These are phyloP conservation scores for Plectosphaerella sp. DNA, from an alignment of 2,329 filamentous ascomycete genomes.

Conservation along the genomic window DNA sequence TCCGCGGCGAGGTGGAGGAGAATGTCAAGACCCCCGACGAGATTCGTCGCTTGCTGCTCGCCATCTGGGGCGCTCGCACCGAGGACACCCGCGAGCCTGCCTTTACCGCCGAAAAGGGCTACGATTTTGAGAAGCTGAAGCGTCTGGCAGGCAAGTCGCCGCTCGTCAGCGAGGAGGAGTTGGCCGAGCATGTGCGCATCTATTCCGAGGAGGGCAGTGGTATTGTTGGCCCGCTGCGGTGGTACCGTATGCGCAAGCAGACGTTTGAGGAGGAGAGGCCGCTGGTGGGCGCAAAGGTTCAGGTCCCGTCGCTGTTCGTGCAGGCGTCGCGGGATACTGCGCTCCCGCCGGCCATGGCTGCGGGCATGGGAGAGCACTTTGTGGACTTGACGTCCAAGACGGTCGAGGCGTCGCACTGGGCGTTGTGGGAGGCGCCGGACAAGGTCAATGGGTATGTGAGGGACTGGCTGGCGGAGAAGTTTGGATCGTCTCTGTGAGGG, in stretches of 20 bases:
- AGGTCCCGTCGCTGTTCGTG: slow-evolving; percentile 69
- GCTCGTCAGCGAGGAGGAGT: slow-evolving; percentile 62
- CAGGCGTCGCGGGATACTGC: slow-evolving; percentile 67
- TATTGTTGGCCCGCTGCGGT: slow-evolving; percentile 76
- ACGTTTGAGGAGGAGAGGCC: slow-evolving; percentile 73
- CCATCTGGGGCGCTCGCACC: slow-evolving; percentile 40
- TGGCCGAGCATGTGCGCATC: slow-evolving; percentile 72
- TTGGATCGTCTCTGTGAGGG: neutral
- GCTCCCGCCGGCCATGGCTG: slow-evolving; percentile 66
- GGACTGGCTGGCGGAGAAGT: slow-evolving; percentile 52
- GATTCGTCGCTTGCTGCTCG: slow-evolving; percentile 66
- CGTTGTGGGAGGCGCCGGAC: slow-evolving; percentile 66
- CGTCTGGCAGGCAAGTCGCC: slow-evolving; percentile 44
- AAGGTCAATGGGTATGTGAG: slow-evolving; percentile 66
- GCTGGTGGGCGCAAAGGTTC: slow-evolving; percentile 54
- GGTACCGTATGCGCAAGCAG: slow-evolving; percentile 72
- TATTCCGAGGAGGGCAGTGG: slow-evolving; percentile 56
- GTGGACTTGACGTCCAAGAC: slow-evolving; percentile 60
- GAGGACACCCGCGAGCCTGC: slow-evolving; percentile 44
- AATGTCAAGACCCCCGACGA: slow-evolving; percentile 52
- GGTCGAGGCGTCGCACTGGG: slow-evolving; percentile 77
- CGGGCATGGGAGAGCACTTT: slow-evolving; percentile 66
- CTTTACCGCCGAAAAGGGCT: slow-evolving; percentile 58
- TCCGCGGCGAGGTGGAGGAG: slow-evolving; percentile 57
- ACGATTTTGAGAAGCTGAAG: slow-evolving; percentile 57